Percentiles rank a stretch among this genome's conserved stretches.
These are phyloP conservation scores for Hypoxylon crocopeplum DNA, from an alignment of 495 filamentous ascomycete species.

Conservation along the genomic window DNA sequence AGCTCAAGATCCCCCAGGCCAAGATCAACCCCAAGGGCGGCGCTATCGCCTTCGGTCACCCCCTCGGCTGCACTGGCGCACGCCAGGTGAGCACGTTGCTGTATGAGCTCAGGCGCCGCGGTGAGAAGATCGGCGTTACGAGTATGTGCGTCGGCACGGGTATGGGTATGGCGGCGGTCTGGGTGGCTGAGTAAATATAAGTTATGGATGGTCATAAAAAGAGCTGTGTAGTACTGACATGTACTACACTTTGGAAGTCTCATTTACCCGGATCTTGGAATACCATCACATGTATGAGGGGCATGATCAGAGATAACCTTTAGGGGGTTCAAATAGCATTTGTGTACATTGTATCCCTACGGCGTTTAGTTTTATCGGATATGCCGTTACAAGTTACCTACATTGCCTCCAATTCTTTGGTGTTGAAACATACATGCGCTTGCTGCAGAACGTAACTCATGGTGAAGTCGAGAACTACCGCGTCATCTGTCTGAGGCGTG, in stretches of 20 bases:
- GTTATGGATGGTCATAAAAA: background rate
- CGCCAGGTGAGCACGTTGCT: conserved; percentile 92
- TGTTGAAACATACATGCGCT: no score
- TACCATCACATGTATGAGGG: conserved; percentile 1
- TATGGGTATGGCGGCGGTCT: conserved; percentile 96
- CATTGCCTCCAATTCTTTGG: no score
- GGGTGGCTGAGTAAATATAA: conserved; percentile 78
- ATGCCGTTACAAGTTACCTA: background rate
- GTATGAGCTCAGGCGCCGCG: conserved; percentile 82
- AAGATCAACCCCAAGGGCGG: conserved; percentile 98
- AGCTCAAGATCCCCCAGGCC: conserved; percentile 77
- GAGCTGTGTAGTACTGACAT: no score
- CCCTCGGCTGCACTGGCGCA: conserved; percentile 91
- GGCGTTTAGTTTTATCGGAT: no score
- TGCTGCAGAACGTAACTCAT: no score
- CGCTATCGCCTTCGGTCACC: conserved; percentile 98
- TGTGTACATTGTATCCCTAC: conserved; percentile 19
- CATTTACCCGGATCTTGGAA: conserved; percentile 5
- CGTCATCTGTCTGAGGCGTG: background rate
- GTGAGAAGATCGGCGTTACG: conserved; percentile 85
- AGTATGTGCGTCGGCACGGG: conserved; percentile 98
- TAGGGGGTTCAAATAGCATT: conserved; percentile 3
- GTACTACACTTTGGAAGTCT: background rate
- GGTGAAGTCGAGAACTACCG: no score
- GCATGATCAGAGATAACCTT: background rate